phyloP scores from a whole-genome alignment of 164 flowering plant species.

The Akebia trifoliata region DNA sequence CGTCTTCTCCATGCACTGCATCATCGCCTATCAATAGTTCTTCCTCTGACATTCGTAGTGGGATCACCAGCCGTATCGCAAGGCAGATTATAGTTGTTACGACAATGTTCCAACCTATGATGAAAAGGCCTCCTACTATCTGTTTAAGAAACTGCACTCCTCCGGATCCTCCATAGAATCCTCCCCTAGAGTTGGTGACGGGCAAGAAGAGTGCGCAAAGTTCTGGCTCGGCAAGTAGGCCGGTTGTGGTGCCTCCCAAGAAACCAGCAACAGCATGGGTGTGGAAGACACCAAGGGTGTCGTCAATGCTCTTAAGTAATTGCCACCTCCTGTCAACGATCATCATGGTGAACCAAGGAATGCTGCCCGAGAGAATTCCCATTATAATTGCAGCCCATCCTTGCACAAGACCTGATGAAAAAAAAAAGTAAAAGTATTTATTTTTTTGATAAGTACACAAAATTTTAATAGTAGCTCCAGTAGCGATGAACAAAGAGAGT shows the following conservation, averaged over 20 bases:
- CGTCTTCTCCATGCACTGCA: slow-evolving; percentile 20
- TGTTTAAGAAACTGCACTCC: slow-evolving; percentile 10
- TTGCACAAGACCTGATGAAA: slow-evolving; percentile 30
- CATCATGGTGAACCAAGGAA: slow-evolving; percentile 61
- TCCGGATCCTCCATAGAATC: slow-evolving; percentile 12
- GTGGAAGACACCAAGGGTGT: slow-evolving; percentile 40
- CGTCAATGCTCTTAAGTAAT: slow-evolving; percentile 29
- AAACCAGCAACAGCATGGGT: slow-evolving; percentile 45
- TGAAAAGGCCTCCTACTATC: slow-evolving; percentile 4
- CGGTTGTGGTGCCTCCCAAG: slow-evolving; percentile 40
- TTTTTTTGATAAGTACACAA: too few species aligned
- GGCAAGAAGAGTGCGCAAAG: slow-evolving; percentile 12
- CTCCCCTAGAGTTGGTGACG: slow-evolving; percentile 12
- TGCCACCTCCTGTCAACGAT: slow-evolving; percentile 34
- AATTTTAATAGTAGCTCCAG: too few species aligned
- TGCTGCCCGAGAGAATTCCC: slow-evolving; percentile 43
- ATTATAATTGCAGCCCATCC: slow-evolving; percentile 49
- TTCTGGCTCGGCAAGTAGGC: slow-evolving; percentile 38
- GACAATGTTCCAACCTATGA: slow-evolving; percentile 13
- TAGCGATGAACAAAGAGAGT: too few species aligned
- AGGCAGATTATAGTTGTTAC: slow-evolving; percentile 9
- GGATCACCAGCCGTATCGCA: slow-evolving; percentile 8
- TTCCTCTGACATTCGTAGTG: slow-evolving; percentile 15
- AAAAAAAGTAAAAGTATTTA: too few species aligned
- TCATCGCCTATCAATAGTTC: slow-evolving; percentile 17